These are phyloP conservation scores for Remersonia thermophila DNA, from an alignment of 2,329 filamentous ascomycete species.

Conservation along the genomic window DNA sequence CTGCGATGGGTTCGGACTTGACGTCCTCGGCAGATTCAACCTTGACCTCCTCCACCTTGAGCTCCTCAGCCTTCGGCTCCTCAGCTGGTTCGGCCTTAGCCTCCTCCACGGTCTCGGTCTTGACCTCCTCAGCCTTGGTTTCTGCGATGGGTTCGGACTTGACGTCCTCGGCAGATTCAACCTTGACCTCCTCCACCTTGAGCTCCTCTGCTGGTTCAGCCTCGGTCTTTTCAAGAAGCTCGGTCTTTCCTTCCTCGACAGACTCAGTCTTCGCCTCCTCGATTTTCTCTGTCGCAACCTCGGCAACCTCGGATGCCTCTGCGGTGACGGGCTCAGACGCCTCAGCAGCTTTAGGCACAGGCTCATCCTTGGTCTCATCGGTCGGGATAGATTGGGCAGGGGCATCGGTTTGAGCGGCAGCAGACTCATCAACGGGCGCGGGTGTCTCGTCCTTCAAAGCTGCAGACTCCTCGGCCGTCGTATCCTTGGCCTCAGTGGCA, in stretches of 20 bases:
- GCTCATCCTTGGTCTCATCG: too few relatives aligned
- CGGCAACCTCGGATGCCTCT: too few relatives aligned
- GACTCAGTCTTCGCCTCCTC: too few relatives aligned
- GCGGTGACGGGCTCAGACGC: too few relatives aligned
- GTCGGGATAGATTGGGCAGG: too few relatives aligned
- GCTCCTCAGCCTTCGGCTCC: background rate
- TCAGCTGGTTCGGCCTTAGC: background rate
- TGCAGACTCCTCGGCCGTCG: too few relatives aligned
- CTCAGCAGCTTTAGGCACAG: too few relatives aligned
- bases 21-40: conserved; percentile 2
- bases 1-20: background rate
- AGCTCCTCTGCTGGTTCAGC: background rate
- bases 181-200: background rate
- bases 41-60: background rate
- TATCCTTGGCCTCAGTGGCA: too few relatives aligned
- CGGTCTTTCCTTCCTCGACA: background rate
- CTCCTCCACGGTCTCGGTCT: background rate
- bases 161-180: background rate
- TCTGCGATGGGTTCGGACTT: background rate
- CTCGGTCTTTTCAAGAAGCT: background rate
- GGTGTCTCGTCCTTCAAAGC: too few relatives aligned
- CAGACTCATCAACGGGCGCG: too few relatives aligned
- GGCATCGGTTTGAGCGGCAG: too few relatives aligned
- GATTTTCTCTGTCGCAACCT: too few relatives aligned
- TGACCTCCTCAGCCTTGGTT: background rate